Evolutionary conservation across 139 green algal genomes (phyloP), one percentile per base, ranked within the genome.

Genomic region (Coelastrella sp.): DNA sequence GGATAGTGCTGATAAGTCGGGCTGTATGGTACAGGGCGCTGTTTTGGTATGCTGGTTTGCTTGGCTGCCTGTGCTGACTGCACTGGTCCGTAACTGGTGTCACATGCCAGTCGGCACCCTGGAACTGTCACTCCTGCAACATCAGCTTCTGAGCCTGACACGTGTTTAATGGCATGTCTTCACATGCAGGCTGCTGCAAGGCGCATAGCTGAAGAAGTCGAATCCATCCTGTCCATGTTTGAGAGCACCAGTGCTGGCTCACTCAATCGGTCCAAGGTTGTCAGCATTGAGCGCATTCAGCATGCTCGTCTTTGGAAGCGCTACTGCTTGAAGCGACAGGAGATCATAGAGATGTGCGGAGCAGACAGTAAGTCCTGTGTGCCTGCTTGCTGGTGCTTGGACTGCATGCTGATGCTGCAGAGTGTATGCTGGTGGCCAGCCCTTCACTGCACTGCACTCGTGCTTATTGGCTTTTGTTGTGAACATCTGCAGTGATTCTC

Each of bases 231-330:
- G 78, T 66, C 32, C 47, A 65, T 85, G 78, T n/a, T 85, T 66
- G 54, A 65, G 7, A 68, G 19, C 78, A 68, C 54, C 10, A 47
- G 76, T 23, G 16, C 16, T 59, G 78, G 78, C 78, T 10, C 3
- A 6, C 16, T 66, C 56, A 71, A 54, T 7, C 16, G 78, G 56
- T 54, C 19, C 47, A 85, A 85, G 56, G 84, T 83, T 19, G 20
- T 89, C 32, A 60, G 20, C 20, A 65, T 89, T 16, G 84, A 89
- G 57, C 54, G 84, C 4, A 59, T 89, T 5, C 84, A 89, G 71
- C 77, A 89, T 75, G 73, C 66, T 14, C 61, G 54, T 17, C 84
- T 89, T 71, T 89, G 84, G 84, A 74, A 23, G 84, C 71, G 84
- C 19, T 89, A 83, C 57, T 82, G 71, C 54, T 20, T 89, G 32